Percentiles rank a stretch among this genome's conserved stretches.
These are phyloP conservation scores for Ophiosphaerella korrae DNA, from an alignment of 2,329 filamentous ascomycete species.

Conservation along the genomic window DNA sequence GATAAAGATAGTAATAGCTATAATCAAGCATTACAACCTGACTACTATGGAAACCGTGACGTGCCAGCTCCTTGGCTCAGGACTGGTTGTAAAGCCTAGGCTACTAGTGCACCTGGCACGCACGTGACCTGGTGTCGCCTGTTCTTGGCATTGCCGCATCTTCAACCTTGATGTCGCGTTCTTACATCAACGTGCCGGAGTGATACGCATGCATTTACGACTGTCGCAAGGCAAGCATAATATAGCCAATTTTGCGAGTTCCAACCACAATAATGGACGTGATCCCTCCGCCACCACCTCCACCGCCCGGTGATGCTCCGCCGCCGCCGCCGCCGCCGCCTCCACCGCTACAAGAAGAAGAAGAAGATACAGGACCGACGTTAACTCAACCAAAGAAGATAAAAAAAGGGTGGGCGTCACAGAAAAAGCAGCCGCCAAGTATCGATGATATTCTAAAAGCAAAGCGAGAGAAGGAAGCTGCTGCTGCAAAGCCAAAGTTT, in stretches of 20 bases:
- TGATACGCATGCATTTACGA: too few relatives aligned
- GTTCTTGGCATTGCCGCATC: conserved; percentile 14
- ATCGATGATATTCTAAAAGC: conserved; percentile 84
- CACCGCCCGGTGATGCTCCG: conserved; percentile 28
- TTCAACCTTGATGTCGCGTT: conserved; percentile 7
- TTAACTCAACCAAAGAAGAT: conserved; percentile 48
- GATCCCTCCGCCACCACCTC: conserved; percentile 30
- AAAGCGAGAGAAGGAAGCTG: conserved; percentile 84
- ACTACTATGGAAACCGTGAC: background rate
- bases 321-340: conserved; percentile 25
- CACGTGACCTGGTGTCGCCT: conserved; percentile 23
- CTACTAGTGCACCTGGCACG: too few relatives aligned
- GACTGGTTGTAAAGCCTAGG: too few relatives aligned
- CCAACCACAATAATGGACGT: conserved; percentile 3
- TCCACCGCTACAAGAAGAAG: conserved; percentile 29
- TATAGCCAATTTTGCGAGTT: background rate
- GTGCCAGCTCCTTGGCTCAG: background rate
- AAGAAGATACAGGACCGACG: conserved; percentile 27
- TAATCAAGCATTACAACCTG: conserved; percentile 6
- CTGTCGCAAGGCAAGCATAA: too few relatives aligned
- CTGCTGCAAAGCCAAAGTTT: conserved; percentile 86
- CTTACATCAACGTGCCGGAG: background rate
- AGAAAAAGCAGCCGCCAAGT: conserved; percentile 65
- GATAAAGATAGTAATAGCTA: background rate
- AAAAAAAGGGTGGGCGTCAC: conserved; percentile 61